Evolutionary conservation across 352 stramenopile genomes (phyloP), one percentile per base, ranked within the genome.

Genomic region (Plasmopara muralis): DNA sequence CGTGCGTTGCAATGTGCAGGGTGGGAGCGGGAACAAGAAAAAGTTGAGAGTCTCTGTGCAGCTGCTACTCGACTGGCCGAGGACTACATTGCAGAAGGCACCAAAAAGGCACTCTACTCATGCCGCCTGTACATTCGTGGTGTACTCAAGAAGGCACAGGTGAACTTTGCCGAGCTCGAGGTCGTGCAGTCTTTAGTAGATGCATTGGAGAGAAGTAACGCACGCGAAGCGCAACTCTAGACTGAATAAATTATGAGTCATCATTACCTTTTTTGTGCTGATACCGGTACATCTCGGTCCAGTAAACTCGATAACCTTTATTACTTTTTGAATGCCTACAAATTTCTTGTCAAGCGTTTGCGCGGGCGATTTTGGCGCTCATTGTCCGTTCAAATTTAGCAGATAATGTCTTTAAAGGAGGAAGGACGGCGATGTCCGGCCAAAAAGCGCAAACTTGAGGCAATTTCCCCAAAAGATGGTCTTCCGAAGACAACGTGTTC

Each of bases 41-140:
- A 62, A 20, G 76, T 90, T 44, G 64, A 83, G 15, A 69, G 79
- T 44, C 62, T 93, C 14, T 89, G 79, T 53, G 43, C 50, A 8
- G 77, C 75, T 1, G 77, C 76, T 8, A 66, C 65, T 57, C 68
- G 71, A 9, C 62, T 93, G 50, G 47, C 82, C 5, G 43, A 81
- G 49, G 76, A 85, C 50, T 90, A 90, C 64, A 55, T 89, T 9
- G 50, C 64, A 0, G 73, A 89, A 28, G 77, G 74, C 42, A 77
- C 79, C n/a, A 87, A 89, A 63, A 87, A 88, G 66, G 65, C 79
- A 33, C 61, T 90, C 6, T 89, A 88, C 57, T 77, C 77, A 20
- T 89, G 77, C 37, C 73, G 74, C 8, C 58, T 93, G 37, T 89
- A 90, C 64, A 73, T 91, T 39, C 74, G 77, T 30, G 74, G 78